A percentile compares a stretch with the other conserved stretches of the same genome.
phyloP scores from a whole-genome alignment of 2,329 filamentous ascomycete species.

The Cylindrodendrum hubeiense region DNA sequence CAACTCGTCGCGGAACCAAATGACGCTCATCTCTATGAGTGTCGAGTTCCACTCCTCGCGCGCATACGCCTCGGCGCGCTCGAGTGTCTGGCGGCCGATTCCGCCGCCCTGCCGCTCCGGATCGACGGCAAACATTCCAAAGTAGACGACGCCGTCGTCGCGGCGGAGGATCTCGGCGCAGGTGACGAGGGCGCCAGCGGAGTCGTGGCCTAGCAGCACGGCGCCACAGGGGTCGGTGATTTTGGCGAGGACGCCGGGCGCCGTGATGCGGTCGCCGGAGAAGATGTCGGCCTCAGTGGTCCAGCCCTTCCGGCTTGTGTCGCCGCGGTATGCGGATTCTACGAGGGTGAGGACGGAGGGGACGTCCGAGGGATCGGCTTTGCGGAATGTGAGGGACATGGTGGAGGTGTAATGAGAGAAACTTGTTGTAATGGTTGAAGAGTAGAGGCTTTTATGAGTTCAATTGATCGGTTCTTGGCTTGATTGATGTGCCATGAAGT shows the following conservation, averaged over 20 bases:
- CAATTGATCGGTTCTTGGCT: neutral
- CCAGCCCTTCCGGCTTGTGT: constrained; percentile 56
- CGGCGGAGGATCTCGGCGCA: constrained; percentile 58
- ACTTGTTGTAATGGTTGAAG: neutral
- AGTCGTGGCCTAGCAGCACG: constrained; percentile 50
- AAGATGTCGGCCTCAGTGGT: constrained; percentile 61
- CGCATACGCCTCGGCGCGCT: constrained; percentile 55
- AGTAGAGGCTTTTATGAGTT: neutral
- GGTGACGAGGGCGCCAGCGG: constrained; percentile 47
- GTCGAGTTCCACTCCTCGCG: constrained; percentile 47
- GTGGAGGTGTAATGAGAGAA: neutral
- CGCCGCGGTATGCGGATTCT: constrained; percentile 59
- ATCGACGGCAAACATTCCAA: constrained; percentile 63
- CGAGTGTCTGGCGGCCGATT: constrained; percentile 56
- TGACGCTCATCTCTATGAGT: constrained; percentile 59
- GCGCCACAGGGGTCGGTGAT: constrained; percentile 52
- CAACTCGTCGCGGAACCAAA: constrained; percentile 57
- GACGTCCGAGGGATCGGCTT: constrained; percentile 50
- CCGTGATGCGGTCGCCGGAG: constrained; percentile 57
- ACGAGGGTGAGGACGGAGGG: constrained; percentile 53
- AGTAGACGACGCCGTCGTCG: constrained; percentile 51
- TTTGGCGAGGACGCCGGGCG: constrained; percentile 51
- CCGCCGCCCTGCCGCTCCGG: constrained; percentile 57
- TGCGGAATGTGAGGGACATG: constrained; percentile 48
- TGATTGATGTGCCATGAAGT: too few species aligned